Evolutionary conservation across 345 rosid species (phyloP), one percentile per base, ranked within the genome.

Genomic region (Eucalyptus regnans): DNA sequence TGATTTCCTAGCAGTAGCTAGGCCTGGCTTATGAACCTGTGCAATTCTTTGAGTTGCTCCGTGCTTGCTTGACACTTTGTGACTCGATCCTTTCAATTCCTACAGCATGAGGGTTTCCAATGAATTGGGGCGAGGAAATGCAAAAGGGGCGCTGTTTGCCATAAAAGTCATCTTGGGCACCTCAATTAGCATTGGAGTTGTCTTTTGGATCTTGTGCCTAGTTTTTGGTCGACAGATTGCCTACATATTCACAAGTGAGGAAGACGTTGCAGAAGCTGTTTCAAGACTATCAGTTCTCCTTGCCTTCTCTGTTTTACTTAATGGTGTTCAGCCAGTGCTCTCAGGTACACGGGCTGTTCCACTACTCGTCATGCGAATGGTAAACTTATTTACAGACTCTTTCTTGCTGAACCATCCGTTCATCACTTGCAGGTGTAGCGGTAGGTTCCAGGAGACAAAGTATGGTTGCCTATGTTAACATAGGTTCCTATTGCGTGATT

Each of bases 91-190:
- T 44, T 12, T n/a, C 27, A 43, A 11, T 62, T 54, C 80, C 9
- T 60, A 18, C 80, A 95, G 98, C 2, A 95, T 93, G 33, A 87
- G 96, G 49, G 91, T 94, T 7, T 89, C 94, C 22, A 93, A 93
- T 86, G 94, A 93, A 90, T 48, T 94, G 68, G 96, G 96, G 23
- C 90, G 79, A 88, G 93, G 94, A 66, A 86, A 93, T 29, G 92
- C 92, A 1, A 90, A 90, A 48, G 95, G 93, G 9, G 93, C 89
- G 29, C 89, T 88, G 60, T 93, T 93, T 80, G 86, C 95, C 3
- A 86, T 93, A 8, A 92, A 90, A 88, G 93, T 91, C 15, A 66
- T 66, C 9, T 23, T 91, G 3, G 8, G 66, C 8, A 93, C 90
- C 37, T 89, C 92, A 27, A n/a, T 46, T 10, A 33, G 58, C 43